Evolutionary conservation across 306 rosid species (phyloP), one percentile per base, ranked within the genome.

Genomic region (Malus fusca): DNA sequence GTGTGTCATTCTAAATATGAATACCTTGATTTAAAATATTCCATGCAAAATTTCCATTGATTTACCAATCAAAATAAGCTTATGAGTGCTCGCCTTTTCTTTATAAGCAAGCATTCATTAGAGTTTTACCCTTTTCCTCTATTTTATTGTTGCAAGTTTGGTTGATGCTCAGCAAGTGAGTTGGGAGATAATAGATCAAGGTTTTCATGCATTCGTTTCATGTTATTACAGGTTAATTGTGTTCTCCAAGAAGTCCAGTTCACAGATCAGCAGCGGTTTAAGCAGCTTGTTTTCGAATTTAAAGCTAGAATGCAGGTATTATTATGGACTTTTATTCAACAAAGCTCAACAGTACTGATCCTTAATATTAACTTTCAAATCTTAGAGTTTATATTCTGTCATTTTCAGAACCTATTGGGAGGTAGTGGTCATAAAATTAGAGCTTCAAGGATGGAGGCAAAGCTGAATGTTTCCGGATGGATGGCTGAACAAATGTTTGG

Each of bases 401-500:
- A 26, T 77, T 79, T 64, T 77, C 86, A 95, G 98, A 95, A 90
- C 80, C 96, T 97, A 37, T 73, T 92, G 83, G 89, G 98, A 85
- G 98, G 97, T 35, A 88, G 98, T 46, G 98, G 98, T 66, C 98
- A 95, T 80, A 97, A 96, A 81, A 84, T 95, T 81, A 93, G 95
- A 11, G 98, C 98, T 78, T 90, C 97, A 75, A 90, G 98, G 88
- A 92, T 95, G 98, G 97, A 92, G 79, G 98, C 97, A 37, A 95
- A 95, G 84, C 83, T 95, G 71, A 95, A 90, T 80, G 88, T 88
- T 76, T 92, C 97, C 1, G 97, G 98, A 71, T 92, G 96, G 98
- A 83, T 95, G 80, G 87, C 97, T 66, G 98, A 95, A 82, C 87
- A 84, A 79, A 95, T 92, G 98, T 97, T 96, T 79, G 98, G 98